phyloP scores from a whole-genome alignment of 805 yeast genomes.

The Spathaspora arborariae region DNA sequence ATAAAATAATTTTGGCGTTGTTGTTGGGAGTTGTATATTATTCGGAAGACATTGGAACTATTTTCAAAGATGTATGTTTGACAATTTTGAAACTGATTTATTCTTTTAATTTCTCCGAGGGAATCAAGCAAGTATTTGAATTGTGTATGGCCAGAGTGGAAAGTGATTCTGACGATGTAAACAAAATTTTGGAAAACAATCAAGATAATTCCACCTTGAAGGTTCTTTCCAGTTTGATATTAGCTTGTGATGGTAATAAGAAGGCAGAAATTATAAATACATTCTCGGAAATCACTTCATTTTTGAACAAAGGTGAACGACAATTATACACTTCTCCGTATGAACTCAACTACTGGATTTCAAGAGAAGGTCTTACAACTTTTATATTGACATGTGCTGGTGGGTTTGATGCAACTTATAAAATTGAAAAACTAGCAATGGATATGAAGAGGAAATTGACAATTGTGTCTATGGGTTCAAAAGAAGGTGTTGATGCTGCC shows the following conservation, averaged over 20 bases:
- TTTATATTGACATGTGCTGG: constrained; percentile 54
- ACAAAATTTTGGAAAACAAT: constrained; percentile 9
- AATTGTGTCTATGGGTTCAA: constrained; percentile 69
- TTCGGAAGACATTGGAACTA: constrained; percentile 19
- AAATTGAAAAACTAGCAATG: constrained; percentile 44
- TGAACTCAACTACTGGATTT: constrained; percentile 27
- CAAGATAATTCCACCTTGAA: constrained; percentile 16
- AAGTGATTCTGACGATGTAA: constrained; percentile 6
- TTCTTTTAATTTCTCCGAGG: background rate
- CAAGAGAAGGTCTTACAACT: constrained; percentile 21
- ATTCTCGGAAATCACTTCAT: constrained; percentile 3
- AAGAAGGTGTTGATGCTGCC: constrained; percentile 59
- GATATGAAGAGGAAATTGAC: constrained; percentile 21
- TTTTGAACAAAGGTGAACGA: constrained; percentile 1
- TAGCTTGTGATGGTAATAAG: constrained; percentile 5
- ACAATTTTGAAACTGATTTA: constrained; percentile 7
- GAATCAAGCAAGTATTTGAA: constrained; percentile 3
- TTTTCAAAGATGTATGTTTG: constrained; percentile 14
- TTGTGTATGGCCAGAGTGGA: constrained; percentile 6
- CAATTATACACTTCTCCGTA: constrained; percentile 26
- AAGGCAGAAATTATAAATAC: constrained; percentile 2
- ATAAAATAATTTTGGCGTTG: constrained; percentile 43
- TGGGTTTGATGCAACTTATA: constrained; percentile 64
- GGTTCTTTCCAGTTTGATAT: constrained; percentile 12
- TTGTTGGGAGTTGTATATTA: constrained; percentile 28